Evolutionary conservation across 139 green algal species (phyloP), one percentile per base, ranked within the genome.

Genomic region (Chlamydomonas sp.): DNA sequence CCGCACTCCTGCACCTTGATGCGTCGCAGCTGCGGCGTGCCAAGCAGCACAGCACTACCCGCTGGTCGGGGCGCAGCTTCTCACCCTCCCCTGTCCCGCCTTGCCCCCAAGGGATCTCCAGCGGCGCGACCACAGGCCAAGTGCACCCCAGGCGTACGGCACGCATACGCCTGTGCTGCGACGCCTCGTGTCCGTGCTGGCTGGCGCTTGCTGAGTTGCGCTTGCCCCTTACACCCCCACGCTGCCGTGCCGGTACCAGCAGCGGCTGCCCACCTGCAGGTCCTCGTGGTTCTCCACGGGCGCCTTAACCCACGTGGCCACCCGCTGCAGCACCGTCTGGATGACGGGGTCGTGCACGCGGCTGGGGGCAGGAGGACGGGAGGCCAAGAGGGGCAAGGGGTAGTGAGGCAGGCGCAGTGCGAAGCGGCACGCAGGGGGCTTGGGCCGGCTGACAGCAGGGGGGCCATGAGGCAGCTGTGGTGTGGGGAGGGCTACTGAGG

Each of bases 241-340:
- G 8, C 63, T 4, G 18, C 31, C 67, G 31, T 1, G 4, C 20
- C 80, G 4, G 58, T 15, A 31, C 5, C 77, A 6, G 17, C 77
- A 60, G 4, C 3, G 2, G 3, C 7, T 5, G 3, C 5, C n/a
- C 72, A 88, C 88, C 88, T 91, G 88, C 83, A 89, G 85, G 63
- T 91, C 83, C 82, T 91, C 88, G 71, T 91, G 88, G 75, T 91
- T 78, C 57, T 84, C 67, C 1, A 71, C 57, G 1, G 88, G 88
- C 14, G 80, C 59, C 49, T 82, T 79, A 18, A 83, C 89, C 69
- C 82, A 80, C 7, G 81, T 16, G 0, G 88, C 82, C 61, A 91
- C 83, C 8, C 88, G 83, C 58, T 73, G 74, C 5, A 86, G 83
- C 58, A 91, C 82, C 17, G 60, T 58, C 63, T 81, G 75, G 12